These are phyloP conservation scores for Sistotremastrum niveocremeum DNA, from an alignment of 768 basidiomycete genomes.

Conservation along the genomic window DNA sequence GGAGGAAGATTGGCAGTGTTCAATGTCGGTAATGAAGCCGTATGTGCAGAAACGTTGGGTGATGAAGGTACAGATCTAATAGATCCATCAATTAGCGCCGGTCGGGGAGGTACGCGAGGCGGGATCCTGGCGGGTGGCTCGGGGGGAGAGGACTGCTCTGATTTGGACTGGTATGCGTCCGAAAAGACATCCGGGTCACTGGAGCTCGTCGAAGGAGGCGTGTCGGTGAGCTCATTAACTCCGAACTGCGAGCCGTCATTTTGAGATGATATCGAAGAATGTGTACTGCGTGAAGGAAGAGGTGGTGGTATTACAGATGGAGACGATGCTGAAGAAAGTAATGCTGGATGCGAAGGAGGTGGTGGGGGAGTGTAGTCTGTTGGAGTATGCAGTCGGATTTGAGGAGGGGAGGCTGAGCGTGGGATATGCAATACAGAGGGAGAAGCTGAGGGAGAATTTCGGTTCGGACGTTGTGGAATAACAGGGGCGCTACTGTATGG, in stretches of 20 bases:
- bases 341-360: not conserved
- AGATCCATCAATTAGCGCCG: conserved; percentile 9
- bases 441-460: too few relatives aligned
- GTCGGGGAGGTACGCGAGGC: not conserved
- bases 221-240: conserved; percentile 12
- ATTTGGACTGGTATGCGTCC: not conserved
- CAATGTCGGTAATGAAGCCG: not conserved
- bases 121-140: not conserved
- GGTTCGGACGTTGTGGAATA: too few relatives aligned
- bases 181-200: not conserved
- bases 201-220: not conserved
- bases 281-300: conserved; percentile 15
- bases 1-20: conserved; percentile 4
- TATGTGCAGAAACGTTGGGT: conserved; percentile 26
- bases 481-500: too few relatives aligned
- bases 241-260: conserved; percentile 26
- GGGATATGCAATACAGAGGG: too few relatives aligned
- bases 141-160: not conserved
- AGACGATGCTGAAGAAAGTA: conserved; percentile 4
- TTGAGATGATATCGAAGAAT: conserved; percentile 11
- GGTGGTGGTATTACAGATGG: conserved; percentile 3
- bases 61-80: conserved; percentile 19
- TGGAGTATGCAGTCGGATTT: not conserved
- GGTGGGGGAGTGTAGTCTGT: not conserved
- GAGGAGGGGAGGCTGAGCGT: too few relatives aligned